Conservation (phyloP, 192 early-diverging fungal genomes). For the Linnemannia zychae region DNA sequence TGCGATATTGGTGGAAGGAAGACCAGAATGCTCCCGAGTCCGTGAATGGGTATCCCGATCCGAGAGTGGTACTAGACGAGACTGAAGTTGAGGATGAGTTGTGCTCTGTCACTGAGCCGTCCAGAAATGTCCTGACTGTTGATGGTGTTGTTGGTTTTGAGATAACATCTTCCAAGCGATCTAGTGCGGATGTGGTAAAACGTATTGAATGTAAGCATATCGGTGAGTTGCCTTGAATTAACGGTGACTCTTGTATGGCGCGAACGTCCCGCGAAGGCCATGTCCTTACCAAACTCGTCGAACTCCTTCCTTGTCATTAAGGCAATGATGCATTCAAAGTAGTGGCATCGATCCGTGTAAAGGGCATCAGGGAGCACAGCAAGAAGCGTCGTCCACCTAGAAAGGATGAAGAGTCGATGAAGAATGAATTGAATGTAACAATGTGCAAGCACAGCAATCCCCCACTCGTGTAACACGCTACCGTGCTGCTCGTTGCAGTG, state of each 20-base stretch:
- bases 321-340: constrained; percentile 62
- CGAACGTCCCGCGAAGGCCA: background rate
- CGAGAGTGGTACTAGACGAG: constrained; percentile 51
- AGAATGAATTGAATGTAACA: too few relatives aligned
- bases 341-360: constrained; percentile 59
- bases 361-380: constrained; percentile 45
- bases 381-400: constrained; percentile 60
- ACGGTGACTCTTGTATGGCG: background rate
- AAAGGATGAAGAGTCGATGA: background rate
- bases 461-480: background rate
- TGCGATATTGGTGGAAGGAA: constrained; percentile 55
- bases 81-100: constrained; percentile 43
- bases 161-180: constrained; percentile 40
- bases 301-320: constrained; percentile 54
- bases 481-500: background rate
- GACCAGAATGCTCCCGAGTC: constrained; percentile 51
- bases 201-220: background rate
- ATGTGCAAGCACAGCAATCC: background rate
- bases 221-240: background rate
- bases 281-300: constrained; percentile 50
- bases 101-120: constrained; percentile 54
- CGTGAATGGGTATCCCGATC: constrained; percentile 49
- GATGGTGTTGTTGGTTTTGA: constrained; percentile 54
- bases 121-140: constrained; percentile 47
- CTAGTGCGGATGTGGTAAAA: constrained; percentile 15